Percentiles rank a stretch among this genome's conserved stretches.
These are phyloP conservation scores for Tetracladium marchalianum DNA, from an alignment of 495 filamentous ascomycete species.

Conservation along the genomic window DNA sequence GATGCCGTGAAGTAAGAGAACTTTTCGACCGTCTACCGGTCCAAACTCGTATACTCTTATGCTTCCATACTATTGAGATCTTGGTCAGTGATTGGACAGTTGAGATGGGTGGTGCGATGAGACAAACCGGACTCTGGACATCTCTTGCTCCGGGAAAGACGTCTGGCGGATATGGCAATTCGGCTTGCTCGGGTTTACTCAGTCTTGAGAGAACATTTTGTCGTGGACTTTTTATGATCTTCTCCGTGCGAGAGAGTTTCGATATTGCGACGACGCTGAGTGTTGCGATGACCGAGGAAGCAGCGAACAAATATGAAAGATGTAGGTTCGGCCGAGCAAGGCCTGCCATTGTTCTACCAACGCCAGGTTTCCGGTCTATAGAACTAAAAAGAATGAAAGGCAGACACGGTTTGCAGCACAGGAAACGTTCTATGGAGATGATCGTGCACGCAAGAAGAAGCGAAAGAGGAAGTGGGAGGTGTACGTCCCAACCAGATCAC, in stretches of 20 bases:
- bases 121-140: constrained; percentile 48
- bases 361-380: too few species aligned
- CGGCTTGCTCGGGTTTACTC: constrained; percentile 33
- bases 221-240: constrained; percentile 12
- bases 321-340: too few species aligned
- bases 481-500: too few species aligned
- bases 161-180: constrained; percentile 63
- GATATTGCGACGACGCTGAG: constrained; percentile 3
- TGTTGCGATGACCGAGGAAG: constrained; percentile 5
- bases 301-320: constrained; percentile 1
- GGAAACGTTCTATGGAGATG: too few species aligned
- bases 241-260: neutral
- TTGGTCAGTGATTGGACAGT: neutral
- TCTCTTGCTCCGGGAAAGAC: constrained; percentile 65
- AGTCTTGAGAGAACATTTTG: constrained; percentile 33
- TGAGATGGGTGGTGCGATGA: constrained; percentile 3
- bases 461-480: too few species aligned
- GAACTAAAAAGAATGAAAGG: too few species aligned
- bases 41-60: constrained; percentile 87
- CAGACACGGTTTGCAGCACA: too few species aligned
- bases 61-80: constrained; percentile 57
- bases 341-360: too few species aligned
- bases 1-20: constrained; percentile 79
- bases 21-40: constrained; percentile 66
- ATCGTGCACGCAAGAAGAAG: too few species aligned